A percentile compares a stretch with the other conserved stretches of the same genome.
phyloP scores from a whole-genome alignment of 2,329 filamentous ascomycete species.

The Ophiosphaerella herpotricha region DNA sequence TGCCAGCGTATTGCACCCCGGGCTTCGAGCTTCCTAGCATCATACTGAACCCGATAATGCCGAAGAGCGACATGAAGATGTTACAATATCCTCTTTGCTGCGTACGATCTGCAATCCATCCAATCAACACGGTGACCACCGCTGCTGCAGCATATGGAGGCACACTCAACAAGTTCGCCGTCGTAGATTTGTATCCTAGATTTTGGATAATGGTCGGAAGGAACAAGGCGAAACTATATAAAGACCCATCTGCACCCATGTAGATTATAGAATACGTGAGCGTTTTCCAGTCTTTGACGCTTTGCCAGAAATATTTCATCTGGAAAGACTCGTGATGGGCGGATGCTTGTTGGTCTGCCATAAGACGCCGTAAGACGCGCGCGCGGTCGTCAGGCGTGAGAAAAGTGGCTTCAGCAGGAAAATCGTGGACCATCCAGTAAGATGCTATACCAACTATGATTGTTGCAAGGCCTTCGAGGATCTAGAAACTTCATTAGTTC shows the following conservation, averaged over 20 bases:
- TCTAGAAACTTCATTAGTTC: constrained; percentile 19
- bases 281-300: constrained; percentile 83
- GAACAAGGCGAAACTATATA: constrained; percentile 79
- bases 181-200: constrained; percentile 62
- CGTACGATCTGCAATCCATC: constrained; percentile 77
- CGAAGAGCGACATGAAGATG: constrained; percentile 70
- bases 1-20: constrained; percentile 77
- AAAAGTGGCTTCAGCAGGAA: constrained; percentile 74
- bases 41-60: constrained; percentile 79
- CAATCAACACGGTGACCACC: constrained; percentile 69
- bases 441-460: constrained; percentile 65
- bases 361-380: constrained; percentile 73
- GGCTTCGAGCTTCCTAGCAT: constrained; percentile 68
- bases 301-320: constrained; percentile 71
- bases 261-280: constrained; percentile 76
- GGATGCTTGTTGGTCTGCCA: constrained; percentile 72
- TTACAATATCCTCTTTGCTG: constrained; percentile 79
- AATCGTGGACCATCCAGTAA: constrained; percentile 83
- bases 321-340: constrained; percentile 77
- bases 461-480: constrained; percentile 72
- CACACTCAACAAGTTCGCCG: constrained; percentile 72
- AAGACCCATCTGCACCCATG: constrained; percentile 71
- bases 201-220: constrained; percentile 76
- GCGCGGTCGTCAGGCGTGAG: constrained; percentile 70
- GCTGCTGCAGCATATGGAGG: constrained; percentile 77